Base-by-base conservation (phyloP, 2,329 filamentous ascomycete genomes). In the Fusarium musae region DNA sequence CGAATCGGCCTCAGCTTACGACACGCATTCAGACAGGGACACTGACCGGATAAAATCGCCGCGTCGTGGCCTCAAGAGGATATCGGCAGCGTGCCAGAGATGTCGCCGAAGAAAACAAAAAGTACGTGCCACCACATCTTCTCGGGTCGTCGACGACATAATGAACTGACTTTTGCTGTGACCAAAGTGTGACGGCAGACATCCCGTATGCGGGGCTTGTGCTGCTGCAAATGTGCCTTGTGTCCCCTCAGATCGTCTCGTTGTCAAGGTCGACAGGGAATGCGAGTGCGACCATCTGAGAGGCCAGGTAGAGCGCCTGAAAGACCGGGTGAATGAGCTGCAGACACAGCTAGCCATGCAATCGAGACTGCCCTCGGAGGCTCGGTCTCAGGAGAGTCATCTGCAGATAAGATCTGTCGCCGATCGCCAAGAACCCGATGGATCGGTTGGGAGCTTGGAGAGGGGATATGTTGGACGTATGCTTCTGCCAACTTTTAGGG, bases 21-120 rank as follows among this genome's bases (percentile, higher is more conserved):
- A 63, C 2, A 68, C 68, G 0, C 63, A 72, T 6, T 71, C 69
- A 4, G 69, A 71, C n/a, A 58, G 49, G 21, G 68, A 66, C 23
- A n/a, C 53, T 13, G 66, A 61, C 13, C 52, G 53, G 9, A 49
- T 61, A 46, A 66, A 23, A 17, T 73, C 70, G 3, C 57, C 66
- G 19, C 72, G 74, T 2, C 72, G 70, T 16, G 74, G 74, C 1
- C 47, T 76, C 9, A 77, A 75, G 40, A 64, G 74, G 19, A 73
- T 65, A 13, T 72, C 74, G 5, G 74, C 74, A 1, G 74, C 74
- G 1, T 76, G 74, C 19, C 69, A 76, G 36, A 59, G 74, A 63
- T 76, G 74, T 13, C 74, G 74, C 9, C 70, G 74, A 11, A 67
- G 74, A 21, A 76, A 76, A 42, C 72, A 75, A 60, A 76, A 77